Evolutionary conservation across 2,329 filamentous ascomycete species (phyloP).

Genomic region (Chaetomiaceae sp.): DNA sequence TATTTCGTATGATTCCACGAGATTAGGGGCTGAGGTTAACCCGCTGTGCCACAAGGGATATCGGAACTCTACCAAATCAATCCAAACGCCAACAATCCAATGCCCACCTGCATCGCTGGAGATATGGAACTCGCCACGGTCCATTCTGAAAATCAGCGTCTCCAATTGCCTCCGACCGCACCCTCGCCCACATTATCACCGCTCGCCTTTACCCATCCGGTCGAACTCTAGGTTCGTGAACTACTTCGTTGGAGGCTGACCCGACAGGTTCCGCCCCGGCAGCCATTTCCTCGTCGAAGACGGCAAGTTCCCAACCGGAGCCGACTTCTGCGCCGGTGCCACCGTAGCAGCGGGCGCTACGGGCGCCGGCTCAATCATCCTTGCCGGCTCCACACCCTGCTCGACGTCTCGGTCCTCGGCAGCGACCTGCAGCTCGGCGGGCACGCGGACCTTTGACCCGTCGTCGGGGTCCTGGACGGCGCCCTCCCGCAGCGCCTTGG

Average conservation of each 20-base stretch:
- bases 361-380: neutral
- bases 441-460: conserved; percentile 2
- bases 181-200: neutral
- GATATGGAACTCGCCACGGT: neutral
- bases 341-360: conserved; percentile 1
- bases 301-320: conserved; percentile 1
- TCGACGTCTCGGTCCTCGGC: conserved; percentile 12
- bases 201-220: neutral
- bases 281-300: neutral
- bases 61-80: neutral
- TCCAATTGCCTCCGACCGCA: neutral
- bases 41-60: too few species aligned
- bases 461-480: conserved; percentile 35
- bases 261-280: conserved; percentile 12
- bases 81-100: neutral
- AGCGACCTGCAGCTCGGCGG: neutral
- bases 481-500: conserved; percentile 43
- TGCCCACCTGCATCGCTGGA: neutral
- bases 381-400: conserved; percentile 2
- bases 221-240: conserved; percentile 6
- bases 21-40: too few species aligned
- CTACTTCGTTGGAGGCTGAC: conserved; percentile 1
- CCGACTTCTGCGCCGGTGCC: conserved; percentile 2
- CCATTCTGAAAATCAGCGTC: neutral
- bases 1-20: too few species aligned